Evolutionary conservation across 768 basidiomycete species (phyloP).

Genomic region (Boletus speciosus): DNA sequence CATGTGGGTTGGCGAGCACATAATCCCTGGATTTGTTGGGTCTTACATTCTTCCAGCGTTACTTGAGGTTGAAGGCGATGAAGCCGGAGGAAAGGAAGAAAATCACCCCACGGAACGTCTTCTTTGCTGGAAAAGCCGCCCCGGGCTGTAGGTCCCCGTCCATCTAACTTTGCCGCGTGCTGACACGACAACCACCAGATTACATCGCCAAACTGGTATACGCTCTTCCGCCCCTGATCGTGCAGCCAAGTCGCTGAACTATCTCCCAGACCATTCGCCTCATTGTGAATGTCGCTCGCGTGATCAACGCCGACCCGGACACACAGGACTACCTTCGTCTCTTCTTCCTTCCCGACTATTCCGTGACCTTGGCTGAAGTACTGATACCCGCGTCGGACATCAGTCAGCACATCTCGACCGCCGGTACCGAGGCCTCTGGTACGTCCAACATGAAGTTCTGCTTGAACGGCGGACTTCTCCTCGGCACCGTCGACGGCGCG

Average conservation of each 20-base stretch:
- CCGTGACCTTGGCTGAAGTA: constrained; percentile 77
- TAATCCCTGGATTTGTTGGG: background rate
- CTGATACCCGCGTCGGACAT: constrained; percentile 92
- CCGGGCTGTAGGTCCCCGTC: constrained; percentile 65
- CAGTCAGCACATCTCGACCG: constrained; percentile 95
- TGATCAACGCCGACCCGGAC: constrained; percentile 72
- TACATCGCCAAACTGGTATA: constrained; percentile 86
- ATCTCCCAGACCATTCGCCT: constrained; percentile 74
- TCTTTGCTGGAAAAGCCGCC: constrained; percentile 97
- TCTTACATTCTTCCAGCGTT: constrained; percentile 51
- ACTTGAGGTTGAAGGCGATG: constrained; percentile 78
- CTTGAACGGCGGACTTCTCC: constrained; percentile 82
- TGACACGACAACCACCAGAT: constrained; percentile 41
- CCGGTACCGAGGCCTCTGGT: constrained; percentile 87
- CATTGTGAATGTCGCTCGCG: constrained; percentile 83
- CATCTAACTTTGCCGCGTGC: background rate
- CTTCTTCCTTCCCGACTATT: constrained; percentile 97
- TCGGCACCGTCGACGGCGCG: constrained; percentile 93
- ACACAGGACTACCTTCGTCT: constrained; percentile 83
- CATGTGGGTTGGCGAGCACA: constrained; percentile 48
- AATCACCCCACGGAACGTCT: constrained; percentile 81
- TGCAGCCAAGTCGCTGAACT: background rate
- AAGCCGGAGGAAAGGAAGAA: constrained; percentile 75
- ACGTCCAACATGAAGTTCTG: constrained; percentile 90
- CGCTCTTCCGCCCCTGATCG: background rate